Percentiles rank a stretch among this genome's conserved stretches.
phyloP scores from a whole-genome alignment of 768 basidiomycete species.

The Kwoniella pini region DNA sequence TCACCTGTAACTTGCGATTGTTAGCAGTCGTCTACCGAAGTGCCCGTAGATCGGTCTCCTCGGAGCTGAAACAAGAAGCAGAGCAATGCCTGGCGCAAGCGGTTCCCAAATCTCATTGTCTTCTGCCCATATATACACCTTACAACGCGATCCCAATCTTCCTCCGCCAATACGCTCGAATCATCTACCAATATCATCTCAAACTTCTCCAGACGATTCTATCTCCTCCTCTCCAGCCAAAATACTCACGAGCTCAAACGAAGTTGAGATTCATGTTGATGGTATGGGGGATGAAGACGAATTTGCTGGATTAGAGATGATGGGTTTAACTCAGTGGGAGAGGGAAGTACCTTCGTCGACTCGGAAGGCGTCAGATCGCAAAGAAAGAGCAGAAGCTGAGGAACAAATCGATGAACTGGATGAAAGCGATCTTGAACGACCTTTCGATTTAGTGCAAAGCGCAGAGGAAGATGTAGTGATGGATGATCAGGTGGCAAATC shows the following conservation, averaged over 20 bases:
- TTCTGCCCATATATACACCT: not conserved
- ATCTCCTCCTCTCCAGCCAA: not conserved
- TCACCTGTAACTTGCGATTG: not conserved
- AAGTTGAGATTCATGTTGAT: not conserved
- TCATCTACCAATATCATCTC: constrained; percentile 10
- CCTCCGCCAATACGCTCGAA: constrained; percentile 7
- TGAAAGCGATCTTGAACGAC: not conserved
- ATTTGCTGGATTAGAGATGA: constrained; percentile 21
- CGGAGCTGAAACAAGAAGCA: too few species aligned
- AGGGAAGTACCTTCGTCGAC: constrained; percentile 12
- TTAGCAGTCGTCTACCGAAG: too few species aligned
- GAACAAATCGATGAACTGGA: constrained; percentile 6
- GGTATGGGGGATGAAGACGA: constrained; percentile 4
- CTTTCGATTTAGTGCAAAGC: not conserved
- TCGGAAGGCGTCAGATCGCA: too few species aligned
- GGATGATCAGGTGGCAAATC: constrained; percentile 10
- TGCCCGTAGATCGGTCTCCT: too few species aligned
- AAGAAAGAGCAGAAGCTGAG: not conserved
- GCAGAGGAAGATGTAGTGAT: constrained; percentile 2
- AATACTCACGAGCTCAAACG: not conserved
- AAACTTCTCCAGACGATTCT: not conserved
- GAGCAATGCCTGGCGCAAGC: not conserved
- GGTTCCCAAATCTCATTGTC: not conserved
- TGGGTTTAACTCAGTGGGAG: constrained; percentile 21
- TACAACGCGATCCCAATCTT: constrained; percentile 10